Evolutionary conservation across 176 grass and related monocot species (phyloP), one percentile per base, ranked within the genome.

Genomic region (Cocos nucifera): DNA sequence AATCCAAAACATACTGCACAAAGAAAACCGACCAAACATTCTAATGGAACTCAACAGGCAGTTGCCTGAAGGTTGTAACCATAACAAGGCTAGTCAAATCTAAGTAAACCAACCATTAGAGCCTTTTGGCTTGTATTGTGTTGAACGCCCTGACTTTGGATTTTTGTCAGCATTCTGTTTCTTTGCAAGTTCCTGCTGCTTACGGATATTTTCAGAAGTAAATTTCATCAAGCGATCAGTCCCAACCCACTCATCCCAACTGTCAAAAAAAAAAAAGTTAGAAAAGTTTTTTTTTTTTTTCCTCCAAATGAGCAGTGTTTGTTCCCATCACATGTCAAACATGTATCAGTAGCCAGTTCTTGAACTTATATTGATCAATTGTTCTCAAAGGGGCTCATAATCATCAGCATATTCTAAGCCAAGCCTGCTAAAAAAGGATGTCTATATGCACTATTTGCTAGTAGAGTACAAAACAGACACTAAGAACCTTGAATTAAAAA

Each of bases 221-320:
- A 67, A 54, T 67, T 80, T 90, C 86, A 97, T 70, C 77, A 97
- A 85, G 48, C 92, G 86, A 61, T 80, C 81, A 77, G 54, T 73
- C 53, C 57, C 39, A 25, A 91, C 83, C 92, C 92, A 97, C 77
- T 97, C 92, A 50, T 97, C 92, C 92, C 92, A 97, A 61, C 92
- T 97, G 66, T 68, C 35, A 44, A 12, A 35, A 35, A 0, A 44
- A 67, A 73, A 18, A 70, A 81, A 66, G 67, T 61, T 3, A 66
- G 66, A 50, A 64, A n/a, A 48, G 26, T 27, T 27, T 27, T 12
- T 44, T 27, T 27, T 27, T 12, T 44, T 12, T 44, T 44, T 44
- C 21, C 21, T 44, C 10, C 35, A 44, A 9, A 9, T 44, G 35
- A 44, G 35, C 9, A 44, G 9, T 2, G 35, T 44, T 44, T 44